These are phyloP conservation scores for Carex scoparia DNA, from an alignment of 176 grass and related monocot genomes.

Conservation along the genomic window DNA sequence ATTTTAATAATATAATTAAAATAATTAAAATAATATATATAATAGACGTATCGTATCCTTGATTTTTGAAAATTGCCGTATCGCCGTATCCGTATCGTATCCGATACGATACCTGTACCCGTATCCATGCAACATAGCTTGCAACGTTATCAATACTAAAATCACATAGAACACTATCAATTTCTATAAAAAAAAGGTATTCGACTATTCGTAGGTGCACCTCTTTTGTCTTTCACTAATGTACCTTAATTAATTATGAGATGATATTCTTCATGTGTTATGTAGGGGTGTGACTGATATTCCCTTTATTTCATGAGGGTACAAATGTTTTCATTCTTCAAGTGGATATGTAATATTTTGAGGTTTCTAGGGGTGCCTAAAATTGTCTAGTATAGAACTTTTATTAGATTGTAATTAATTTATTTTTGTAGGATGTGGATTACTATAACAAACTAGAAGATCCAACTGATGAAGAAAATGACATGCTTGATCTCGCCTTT, in stretches of 20 bases:
- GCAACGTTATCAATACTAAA: background rate
- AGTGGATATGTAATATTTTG: background rate
- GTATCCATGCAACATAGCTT: no score
- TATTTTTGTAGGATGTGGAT: conserved; percentile 55
- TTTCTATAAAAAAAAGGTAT: background rate
- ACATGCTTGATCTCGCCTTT: conserved; percentile 98
- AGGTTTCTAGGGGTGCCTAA: background rate
- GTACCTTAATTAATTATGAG: background rate
- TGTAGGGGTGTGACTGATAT: background rate
- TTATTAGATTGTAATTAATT: conserved; percentile 18
- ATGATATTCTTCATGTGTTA: background rate
- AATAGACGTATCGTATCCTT: no score
- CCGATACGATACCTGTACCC: no score
- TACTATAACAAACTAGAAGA: conserved; percentile 92
- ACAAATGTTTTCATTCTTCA: background rate
- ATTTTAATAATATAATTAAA: no score
- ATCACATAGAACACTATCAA: background rate
- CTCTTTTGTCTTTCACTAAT: background rate
- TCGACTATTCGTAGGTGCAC: background rate
- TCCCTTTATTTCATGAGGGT: background rate
- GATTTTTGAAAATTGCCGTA: no score
- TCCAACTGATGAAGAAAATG: conserved; percentile 96
- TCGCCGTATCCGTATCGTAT: no score
- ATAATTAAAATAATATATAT: no score
- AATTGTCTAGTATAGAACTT: background rate